Evolutionary conservation across 2,329 filamentous ascomycete species (phyloP), one percentile per base, ranked within the genome.

Genomic region (Diaporthe sp.): DNA sequence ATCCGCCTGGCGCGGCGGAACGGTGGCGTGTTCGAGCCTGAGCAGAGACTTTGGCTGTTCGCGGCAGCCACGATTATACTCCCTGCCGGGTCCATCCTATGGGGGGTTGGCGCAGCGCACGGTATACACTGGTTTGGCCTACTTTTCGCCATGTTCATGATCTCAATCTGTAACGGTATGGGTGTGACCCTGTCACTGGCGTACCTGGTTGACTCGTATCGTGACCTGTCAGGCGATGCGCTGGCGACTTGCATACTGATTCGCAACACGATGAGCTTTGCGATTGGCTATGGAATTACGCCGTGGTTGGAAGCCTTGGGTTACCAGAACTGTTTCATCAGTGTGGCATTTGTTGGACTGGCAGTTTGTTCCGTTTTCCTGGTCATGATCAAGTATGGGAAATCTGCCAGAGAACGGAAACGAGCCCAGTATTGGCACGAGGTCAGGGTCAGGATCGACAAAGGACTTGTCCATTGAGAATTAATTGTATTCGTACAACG

Each of bases 81-180:
- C 7, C 86, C 87, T 0, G 83, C 81, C 13, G 85, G 84, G 0
- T 80, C 88, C 5, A 83, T 89, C 53, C 80, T 89, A 1, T 89
- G 87, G 87, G 88, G 88, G 42, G 85, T 89, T 0, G 88, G 88
- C 7, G 87, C 88, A 3, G 86, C 86, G 57, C 83, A 87, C 46
- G 77, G 83, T 6, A 78, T 89, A n/a, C 87, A 89, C 39, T 77
- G 76, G 76, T 77, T 89, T 59, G 88, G 87, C 1, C 80, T 87
- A 8, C 81, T 89, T 4, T 84, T 88, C 44, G 87, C 85, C 1
- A 87, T 88, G 83, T 86, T 85, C 34, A 81, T 87, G 37, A 85
- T 89, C 34, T 86, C 84, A 1, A 77, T 82, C 68, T 85, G 84
- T 19, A 88, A 86, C 69, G 83, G 83, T 2, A 80, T 88, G 53